phyloP scores from a whole-genome alignment of 1,284 basidiomycete species.

The Puccinia horiana region DNA sequence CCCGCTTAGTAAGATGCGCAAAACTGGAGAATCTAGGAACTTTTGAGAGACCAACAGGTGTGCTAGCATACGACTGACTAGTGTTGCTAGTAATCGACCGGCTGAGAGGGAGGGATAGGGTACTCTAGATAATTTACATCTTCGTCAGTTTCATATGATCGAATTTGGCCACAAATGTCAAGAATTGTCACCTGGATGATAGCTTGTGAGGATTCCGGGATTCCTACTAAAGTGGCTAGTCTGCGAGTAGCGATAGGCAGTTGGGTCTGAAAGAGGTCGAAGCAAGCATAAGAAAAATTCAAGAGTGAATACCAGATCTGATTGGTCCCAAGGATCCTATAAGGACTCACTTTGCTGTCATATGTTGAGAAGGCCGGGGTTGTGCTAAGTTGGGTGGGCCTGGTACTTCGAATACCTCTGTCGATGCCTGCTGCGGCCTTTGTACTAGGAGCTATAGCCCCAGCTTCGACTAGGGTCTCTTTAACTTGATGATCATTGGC shows the following conservation, averaged over 20 bases:
- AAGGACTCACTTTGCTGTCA: constrained; percentile 17
- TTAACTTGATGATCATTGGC: background rate
- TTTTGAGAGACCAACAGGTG: constrained; percentile 11
- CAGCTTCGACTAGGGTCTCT: background rate
- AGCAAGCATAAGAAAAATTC: background rate
- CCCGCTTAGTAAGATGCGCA: background rate
- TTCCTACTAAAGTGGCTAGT: constrained; percentile 40
- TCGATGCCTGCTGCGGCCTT: background rate
- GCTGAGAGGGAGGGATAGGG: constrained; percentile 14
- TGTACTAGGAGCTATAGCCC: background rate
- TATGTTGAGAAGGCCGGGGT: background rate
- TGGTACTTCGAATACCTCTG: background rate
- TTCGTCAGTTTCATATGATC: constrained; percentile 6
- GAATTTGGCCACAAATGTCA: background rate
- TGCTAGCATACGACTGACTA: background rate
- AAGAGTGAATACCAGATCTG: constrained; percentile 5
- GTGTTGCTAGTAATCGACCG: background rate
- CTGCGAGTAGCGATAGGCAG: constrained; percentile 36
- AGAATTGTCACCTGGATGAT: constrained; percentile 48
- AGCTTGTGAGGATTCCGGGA: constrained; percentile 50
- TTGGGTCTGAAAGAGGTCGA: constrained; percentile 11
- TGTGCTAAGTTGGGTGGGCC: background rate
- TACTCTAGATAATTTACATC: constrained; percentile 28
- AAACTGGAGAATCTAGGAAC: background rate
- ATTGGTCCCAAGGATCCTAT: background rate